Evolutionary conservation across 148 eudicot species (phyloP), one percentile per base, ranked within the genome.

Genomic region (Silene uniflora): DNA sequence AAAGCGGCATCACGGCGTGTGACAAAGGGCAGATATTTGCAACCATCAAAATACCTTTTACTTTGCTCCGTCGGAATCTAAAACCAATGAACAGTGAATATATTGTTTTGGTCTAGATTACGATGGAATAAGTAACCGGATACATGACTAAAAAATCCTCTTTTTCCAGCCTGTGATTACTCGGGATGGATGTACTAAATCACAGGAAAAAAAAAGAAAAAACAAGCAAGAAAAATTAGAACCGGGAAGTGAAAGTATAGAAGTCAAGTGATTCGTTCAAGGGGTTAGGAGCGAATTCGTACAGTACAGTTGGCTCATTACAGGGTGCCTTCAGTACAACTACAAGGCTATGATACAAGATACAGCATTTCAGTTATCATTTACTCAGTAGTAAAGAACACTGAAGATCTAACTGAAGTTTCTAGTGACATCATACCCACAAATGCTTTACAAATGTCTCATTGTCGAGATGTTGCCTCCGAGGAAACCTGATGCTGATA

Each of bases 331-430:
- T 63, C 49, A 67, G 52, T 18, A 69, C 27, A 19, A 24, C 54
- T 24, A 23, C 68, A 71, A 32, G 68, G 14, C 32, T 25, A 14
- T 62, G 9, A 39, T 67, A 73, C 72, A 80, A 32, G 54, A 24
- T 12, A 55, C 49, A 9, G 16, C 67, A 63, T 49, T 62, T 61
- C 25, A 11, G 52, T 61, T 47, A 19, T 19, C 58, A 42, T 62
- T 42, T 39, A 44, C 58, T 62, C 58, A 69, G 39, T 19, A 63
- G 71, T 76, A 14, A 71, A 63, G 25, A 58, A 64, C 72, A 71
- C 52, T 58, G 67, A 55, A 42, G 60, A 63, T 64, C 35, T 39
- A 56, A 27, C 67, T 44, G 54, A 65, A 16, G 35, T 32, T 17
- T 66, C 55, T 39, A 62, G 72, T 13, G 24, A 71, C 71, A 60